Conservation (phyloP, 2,329 filamentous ascomycete genomes). For the Emmonsiellopsis sp. region DNA sequence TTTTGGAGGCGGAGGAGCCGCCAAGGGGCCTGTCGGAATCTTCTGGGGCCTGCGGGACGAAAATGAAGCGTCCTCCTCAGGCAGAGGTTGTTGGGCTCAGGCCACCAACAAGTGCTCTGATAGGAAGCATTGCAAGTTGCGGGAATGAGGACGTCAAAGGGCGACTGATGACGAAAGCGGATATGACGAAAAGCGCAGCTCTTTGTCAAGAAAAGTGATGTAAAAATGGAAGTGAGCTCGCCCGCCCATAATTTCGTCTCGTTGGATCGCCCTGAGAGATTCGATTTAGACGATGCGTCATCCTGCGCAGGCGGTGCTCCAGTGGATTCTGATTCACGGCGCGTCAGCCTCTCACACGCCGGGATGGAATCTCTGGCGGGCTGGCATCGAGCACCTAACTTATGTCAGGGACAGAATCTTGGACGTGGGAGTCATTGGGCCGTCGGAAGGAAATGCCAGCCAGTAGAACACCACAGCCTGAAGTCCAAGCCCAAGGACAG, state of each 20-base stretch:
- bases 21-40: neutral
- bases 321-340: neutral
- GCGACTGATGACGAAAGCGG: neutral
- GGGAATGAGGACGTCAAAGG: neutral
- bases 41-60: neutral
- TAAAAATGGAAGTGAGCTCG: neutral
- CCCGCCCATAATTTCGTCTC: neutral
- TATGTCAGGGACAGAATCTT: neutral
- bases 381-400: neutral
- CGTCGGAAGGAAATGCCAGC: neutral
- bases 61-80: conserved; percentile 1
- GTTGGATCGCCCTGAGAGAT: neutral
- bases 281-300: neutral
- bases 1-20: neutral
- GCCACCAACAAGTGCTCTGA: neutral
- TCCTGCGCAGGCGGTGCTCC: neutral
- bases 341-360: neutral
- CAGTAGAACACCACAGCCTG: neutral
- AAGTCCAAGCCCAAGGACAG: neutral
- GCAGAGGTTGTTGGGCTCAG: conserved; percentile 1
- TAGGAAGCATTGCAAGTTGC: neutral
- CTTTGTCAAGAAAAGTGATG: neutral
- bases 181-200: neutral
- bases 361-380: neutral
- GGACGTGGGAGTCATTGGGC: neutral